Base-by-base conservation (phyloP, 2,329 filamentous ascomycete species). In the Phialemoniopsis sp. region DNA sequence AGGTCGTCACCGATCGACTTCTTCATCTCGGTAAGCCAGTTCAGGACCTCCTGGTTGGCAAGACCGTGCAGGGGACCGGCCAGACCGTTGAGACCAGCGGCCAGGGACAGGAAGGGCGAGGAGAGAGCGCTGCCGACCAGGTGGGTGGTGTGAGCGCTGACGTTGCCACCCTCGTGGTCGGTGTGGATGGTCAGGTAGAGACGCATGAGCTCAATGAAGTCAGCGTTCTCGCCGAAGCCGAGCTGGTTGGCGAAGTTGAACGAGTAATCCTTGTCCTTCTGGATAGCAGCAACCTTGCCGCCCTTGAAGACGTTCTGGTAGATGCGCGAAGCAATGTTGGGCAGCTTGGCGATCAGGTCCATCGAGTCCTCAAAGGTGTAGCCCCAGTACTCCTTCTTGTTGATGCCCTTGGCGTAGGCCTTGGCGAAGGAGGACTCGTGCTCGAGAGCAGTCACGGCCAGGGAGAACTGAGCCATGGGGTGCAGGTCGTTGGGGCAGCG, bases 301-400 rank as follows among this genome's bases (percentile, higher is more conserved):
- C 95, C 93, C 84, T 97, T 96, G 88, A 95, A 98, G 67, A 97
- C 85, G 70, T 98, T 98, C 78, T 95, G 93, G 85, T 98, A 98
- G 80, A 98, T 98, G 75, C 89, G 89, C 49, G 93, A 78, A 50
- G 93, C 93, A 60, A 98, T 96, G 67, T 89, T 96, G 65, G 93
- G 93, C 57, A 98, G 87, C 85, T 97, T 97, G 63, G 93, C 93
- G 66, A 98, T 98, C 67, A 98, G 78, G 73, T 98, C 91, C 91
- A 98, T 97, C 47, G 90, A 93, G 75, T 98, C 93, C 82, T 98
- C 93, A 61, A 94, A 98, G 57, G 90, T 96, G 80, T 97, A 90
- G 70, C 85, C 82, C 93, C 93, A 98, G 87, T 98, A 98, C 58
- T 97, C 89, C 71, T 90, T 88, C 87, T 98, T 98, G 83, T 91